Conservation (phyloP, 257 asterid species). For the Pogostemon cablin region DNA sequence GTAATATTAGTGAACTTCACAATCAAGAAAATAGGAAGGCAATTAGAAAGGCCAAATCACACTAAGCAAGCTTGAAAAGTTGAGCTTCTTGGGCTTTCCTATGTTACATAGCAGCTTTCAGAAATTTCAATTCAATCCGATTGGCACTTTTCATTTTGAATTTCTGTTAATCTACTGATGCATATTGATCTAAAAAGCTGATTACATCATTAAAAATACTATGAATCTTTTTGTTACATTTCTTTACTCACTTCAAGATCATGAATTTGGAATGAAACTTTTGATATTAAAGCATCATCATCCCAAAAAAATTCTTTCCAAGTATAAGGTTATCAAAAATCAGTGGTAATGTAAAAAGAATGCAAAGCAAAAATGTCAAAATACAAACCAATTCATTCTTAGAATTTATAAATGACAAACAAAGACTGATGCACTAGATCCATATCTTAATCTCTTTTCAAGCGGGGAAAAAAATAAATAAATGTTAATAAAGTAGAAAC, state of each 20-base stretch:
- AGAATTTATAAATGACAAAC: conserved; percentile 5
- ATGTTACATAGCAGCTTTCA: conserved; percentile 18
- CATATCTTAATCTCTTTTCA: neutral
- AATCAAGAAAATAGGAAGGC: conserved; percentile 22
- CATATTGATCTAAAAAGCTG: neutral
- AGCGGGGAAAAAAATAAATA: neutral
- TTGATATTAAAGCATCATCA: neutral
- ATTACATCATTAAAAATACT: neutral
- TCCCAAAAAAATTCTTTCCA: neutral
- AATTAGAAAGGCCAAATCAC: conserved; percentile 14
- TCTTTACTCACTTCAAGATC: neutral
- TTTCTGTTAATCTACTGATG: neutral
- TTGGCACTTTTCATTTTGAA: neutral
- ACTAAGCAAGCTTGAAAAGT: conserved; percentile 10
- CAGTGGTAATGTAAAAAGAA: neutral
- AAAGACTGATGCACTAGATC: conserved; percentile 9
- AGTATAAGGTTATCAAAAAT: conserved; percentile 9
- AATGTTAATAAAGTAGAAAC: neutral
- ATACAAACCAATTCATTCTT: neutral
- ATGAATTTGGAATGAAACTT: neutral
- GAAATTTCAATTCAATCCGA: conserved; percentile 5
- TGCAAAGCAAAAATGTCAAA: conserved; percentile 16
- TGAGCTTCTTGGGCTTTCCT: neutral
- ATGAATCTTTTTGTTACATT: neutral
- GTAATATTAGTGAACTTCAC: conserved; percentile 31